phyloP scores from a whole-genome alignment of 2,329 filamentous ascomycete species.

The Sodiomyces alkalinus region DNA sequence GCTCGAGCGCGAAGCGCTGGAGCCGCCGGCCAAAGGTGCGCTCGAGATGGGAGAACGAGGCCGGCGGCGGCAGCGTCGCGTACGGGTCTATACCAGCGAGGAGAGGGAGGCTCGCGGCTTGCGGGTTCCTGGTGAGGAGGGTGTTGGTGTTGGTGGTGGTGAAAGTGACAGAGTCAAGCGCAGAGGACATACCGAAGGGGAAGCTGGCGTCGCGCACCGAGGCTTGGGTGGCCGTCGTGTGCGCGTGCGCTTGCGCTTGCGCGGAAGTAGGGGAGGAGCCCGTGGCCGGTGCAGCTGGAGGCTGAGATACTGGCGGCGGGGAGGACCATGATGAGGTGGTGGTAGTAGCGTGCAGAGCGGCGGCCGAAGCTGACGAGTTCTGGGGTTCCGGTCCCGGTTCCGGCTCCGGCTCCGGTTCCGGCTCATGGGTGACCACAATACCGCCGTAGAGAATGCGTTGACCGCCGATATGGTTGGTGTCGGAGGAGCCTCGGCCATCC shows the following conservation, averaged over 20 bases:
- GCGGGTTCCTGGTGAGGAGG: slow-evolving; percentile 7
- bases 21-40: slow-evolving; percentile 55
- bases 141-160: slow-evolving; percentile 5
- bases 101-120: slow-evolving; percentile 1
- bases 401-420: slow-evolving; percentile 1
- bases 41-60: slow-evolving; percentile 47
- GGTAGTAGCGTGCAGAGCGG: no score
- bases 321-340: no score
- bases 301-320: no score
- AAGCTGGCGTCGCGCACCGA: slow-evolving; percentile 40
- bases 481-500: no score
- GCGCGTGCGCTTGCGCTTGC: slow-evolving; percentile 17
- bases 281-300: no score
- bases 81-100: slow-evolving; percentile 13
- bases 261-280: no score
- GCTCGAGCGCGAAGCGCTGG: slow-evolving; percentile 49
- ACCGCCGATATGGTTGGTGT: background rate
- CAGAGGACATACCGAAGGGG: slow-evolving; percentile 20
- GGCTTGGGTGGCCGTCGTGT: slow-evolving; percentile 35
- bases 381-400: no score
- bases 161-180: slow-evolving; percentile 3
- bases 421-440: slow-evolving; percentile 12
- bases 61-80: slow-evolving; percentile 24
- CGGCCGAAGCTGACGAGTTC: background rate
- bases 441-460: slow-evolving; percentile 11